Percentiles rank a stretch among this genome's conserved stretches.
phyloP scores from a whole-genome alignment of 2,329 filamentous ascomycete genomes.

The Huntiella omanensis region DNA sequence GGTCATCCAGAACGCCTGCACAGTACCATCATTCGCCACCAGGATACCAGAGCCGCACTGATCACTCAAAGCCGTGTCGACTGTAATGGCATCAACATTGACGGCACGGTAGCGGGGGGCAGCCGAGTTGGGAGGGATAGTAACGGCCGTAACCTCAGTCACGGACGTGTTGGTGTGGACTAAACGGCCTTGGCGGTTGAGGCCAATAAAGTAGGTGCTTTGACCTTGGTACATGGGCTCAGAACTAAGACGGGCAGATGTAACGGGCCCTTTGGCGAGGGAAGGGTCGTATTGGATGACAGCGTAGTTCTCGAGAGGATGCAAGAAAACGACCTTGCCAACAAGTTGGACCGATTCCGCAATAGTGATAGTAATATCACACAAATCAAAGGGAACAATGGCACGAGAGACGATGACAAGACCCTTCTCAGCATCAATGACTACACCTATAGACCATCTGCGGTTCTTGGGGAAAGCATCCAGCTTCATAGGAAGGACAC shows the following conservation, averaged over 20 bases:
- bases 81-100: conserved; percentile 91
- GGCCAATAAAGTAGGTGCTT: conserved; percentile 92
- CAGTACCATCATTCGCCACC: conserved; percentile 71
- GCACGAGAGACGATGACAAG: conserved; percentile 86
- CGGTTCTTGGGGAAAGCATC: conserved; percentile 94
- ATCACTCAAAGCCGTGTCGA: conserved; percentile 77
- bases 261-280: conserved; percentile 82
- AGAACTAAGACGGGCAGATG: conserved; percentile 67
- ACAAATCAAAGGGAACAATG: conserved; percentile 88
- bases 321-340: conserved; percentile 86
- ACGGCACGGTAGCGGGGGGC: conserved; percentile 87
- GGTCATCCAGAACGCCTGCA: conserved; percentile 90
- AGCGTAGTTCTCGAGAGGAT: conserved; percentile 91
- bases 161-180: conserved; percentile 88
- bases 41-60: conserved; percentile 92
- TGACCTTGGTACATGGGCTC: conserved; percentile 80
- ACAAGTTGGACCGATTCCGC: conserved; percentile 91
- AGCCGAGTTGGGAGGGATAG: conserved; percentile 81
- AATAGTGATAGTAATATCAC: conserved; percentile 89
- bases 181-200: conserved; percentile 86
- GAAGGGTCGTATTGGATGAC: conserved; percentile 87
- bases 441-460: conserved; percentile 86
- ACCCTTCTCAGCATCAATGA: conserved; percentile 94
- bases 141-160: conserved; percentile 92
- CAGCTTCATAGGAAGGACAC: conserved; percentile 85